Evolutionary conservation across 2,329 filamentous ascomycete genomes (phyloP).

Genomic region (Aspergillus japonicus): DNA sequence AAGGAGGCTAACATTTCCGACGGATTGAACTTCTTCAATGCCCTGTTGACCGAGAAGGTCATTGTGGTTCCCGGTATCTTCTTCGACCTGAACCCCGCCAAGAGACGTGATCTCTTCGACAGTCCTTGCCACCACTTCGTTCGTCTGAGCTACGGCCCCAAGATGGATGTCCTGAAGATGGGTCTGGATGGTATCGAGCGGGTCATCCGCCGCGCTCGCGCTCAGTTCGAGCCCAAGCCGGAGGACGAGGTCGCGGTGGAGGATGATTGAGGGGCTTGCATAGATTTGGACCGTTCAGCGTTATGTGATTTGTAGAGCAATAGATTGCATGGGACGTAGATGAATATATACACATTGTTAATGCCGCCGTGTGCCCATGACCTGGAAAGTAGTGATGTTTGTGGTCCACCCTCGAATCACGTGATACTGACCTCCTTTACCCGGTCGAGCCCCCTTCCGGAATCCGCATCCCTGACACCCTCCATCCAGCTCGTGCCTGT

Average conservation of each 20-base stretch:
- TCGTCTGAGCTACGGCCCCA: conserved; percentile 78
- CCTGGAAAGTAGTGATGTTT: no score
- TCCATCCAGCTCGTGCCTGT: background rate
- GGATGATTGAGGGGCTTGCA: conserved; percentile 27
- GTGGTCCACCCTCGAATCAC: background rate
- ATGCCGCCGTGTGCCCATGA: background rate
- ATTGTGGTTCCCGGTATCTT: conserved; percentile 98
- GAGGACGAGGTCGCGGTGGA: conserved; percentile 40
- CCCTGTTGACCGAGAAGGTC: conserved; percentile 87
- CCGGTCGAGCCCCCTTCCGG: background rate
- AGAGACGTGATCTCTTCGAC: conserved; percentile 88
- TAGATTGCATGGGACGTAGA: conserved; percentile 3
- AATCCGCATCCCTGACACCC: background rate
- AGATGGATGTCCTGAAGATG: conserved; percentile 73
- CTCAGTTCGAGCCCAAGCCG: conserved; percentile 26
- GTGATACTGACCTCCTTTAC: background rate
- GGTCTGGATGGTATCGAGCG: conserved; percentile 83
- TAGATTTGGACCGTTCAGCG: background rate
- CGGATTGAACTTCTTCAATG: conserved; percentile 95
- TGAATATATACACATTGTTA: background rate
- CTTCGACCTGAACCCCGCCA: conserved; percentile 91
- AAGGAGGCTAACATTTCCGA: conserved; percentile 71
- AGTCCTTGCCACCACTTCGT: conserved; percentile 92
- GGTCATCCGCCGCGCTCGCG: conserved; percentile 58
- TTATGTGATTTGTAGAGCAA: conserved; percentile 4